Evolutionary conservation across 345 rosid genomes (phyloP), one percentile per base, ranked within the genome.

Genomic region (Pistacia integerrima): DNA sequence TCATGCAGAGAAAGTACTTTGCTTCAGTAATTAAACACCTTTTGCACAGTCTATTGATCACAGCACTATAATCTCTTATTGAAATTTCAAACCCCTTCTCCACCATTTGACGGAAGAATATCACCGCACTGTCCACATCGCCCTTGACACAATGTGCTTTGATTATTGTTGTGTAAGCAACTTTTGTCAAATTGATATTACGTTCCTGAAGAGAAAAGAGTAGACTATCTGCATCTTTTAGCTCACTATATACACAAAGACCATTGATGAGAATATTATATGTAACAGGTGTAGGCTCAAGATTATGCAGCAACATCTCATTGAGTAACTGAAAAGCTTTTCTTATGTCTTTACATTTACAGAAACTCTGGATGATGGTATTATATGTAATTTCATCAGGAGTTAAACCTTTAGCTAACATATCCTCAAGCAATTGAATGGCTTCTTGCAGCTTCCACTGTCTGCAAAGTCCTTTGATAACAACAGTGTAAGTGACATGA

Each of bases 81-180:
- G 91, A 86, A 77, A 90, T 81, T 73, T 89, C 83, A 55, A 85
- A 87, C 52, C 90, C 91, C 71, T 82, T 83, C 68, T 87, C 89
- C 76, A 89, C 67, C 90, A 93, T 83, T 77, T 85, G 86, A 78
- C 2, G 6, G 60, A 93, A 92, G 67, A 81, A 82, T 46, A 59
- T 30, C 48, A 69, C 69, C 28, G 87, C 92, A 51, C 33, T 79
- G 72, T 76, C 60, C 22, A 82, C 87, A 80, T 89, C 88, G 61
- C 97, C 97, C 78, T 88, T 92, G 33, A 72, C 89, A 73, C 97
- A 92, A 79, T 92, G 93, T 73, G 90, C 95, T 81, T 89, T 93
- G 77, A 93, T 82, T 73, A 92, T 46, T 63, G 91, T 86, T 70
- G 88, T 85, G 75, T 87, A 92, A 76, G 94, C 88, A 81, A 84